Evolutionary conservation across 2,329 filamentous ascomycete genomes (phyloP).

Genomic region (Penicillium sp.): DNA sequence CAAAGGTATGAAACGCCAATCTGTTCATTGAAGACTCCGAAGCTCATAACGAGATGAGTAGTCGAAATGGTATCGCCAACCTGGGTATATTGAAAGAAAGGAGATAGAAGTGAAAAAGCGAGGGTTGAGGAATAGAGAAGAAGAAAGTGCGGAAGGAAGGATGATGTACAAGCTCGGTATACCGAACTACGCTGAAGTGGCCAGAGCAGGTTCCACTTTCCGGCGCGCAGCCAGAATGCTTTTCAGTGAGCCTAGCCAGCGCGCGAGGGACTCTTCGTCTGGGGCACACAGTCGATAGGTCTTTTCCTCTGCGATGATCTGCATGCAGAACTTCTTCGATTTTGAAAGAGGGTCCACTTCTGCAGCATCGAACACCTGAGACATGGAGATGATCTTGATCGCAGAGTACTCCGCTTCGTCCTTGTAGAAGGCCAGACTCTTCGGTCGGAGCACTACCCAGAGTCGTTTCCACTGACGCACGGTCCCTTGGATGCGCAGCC

Average conservation of each 20-base stretch:
- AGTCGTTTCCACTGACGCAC: slow-evolving; percentile 91
- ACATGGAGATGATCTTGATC: slow-evolving; percentile 73
- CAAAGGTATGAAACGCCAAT: slow-evolving; percentile 16
- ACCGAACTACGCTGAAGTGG: slow-evolving; percentile 8
- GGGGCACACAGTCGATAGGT: slow-evolving; percentile 71
- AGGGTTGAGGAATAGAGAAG: not conserved
- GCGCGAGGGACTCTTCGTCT: slow-evolving; percentile 76
- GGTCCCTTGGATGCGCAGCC: slow-evolving; percentile 73
- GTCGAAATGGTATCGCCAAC: slow-evolving; percentile 10
- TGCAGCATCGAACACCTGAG: slow-evolving; percentile 79
- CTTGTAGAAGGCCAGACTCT: slow-evolving; percentile 86
- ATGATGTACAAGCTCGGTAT: not conserved
- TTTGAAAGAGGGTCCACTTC: slow-evolving; percentile 85
- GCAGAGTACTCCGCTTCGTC: slow-evolving; percentile 87
- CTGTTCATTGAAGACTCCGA: slow-evolving; percentile 8
- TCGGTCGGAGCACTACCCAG: slow-evolving; percentile 85
- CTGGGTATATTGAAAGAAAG: slow-evolving; percentile 24
- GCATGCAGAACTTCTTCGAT: slow-evolving; percentile 81
- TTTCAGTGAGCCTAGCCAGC: slow-evolving; percentile 87
- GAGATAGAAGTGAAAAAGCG: slow-evolving; percentile 1
- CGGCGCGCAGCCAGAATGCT: slow-evolving; percentile 51
- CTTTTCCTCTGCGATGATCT: slow-evolving; percentile 91
- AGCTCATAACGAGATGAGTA: slow-evolving; percentile 2
- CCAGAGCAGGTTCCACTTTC: slow-evolving; percentile 28
- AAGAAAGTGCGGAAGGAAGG: not conserved